Base-by-base conservation (phyloP, 768 basidiomycete species). In the Leucosporidium scottii region DNA sequence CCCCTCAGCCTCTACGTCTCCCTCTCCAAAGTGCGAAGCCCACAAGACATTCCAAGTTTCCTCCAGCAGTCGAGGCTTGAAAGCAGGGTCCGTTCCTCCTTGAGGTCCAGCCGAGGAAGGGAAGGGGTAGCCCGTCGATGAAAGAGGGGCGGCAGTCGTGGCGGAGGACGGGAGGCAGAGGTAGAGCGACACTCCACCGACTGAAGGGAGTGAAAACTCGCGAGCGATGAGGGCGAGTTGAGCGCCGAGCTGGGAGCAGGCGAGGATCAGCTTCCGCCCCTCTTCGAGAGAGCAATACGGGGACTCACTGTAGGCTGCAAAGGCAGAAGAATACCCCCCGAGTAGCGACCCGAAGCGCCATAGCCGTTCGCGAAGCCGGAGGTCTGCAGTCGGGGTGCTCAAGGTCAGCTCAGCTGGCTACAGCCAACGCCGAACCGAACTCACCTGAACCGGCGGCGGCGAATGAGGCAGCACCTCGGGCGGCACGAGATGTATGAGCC, bases 191-290 rank as follows among this genome's bases (percentile, higher is more conserved):
- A 91, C 75, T 28, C 90, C 90, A 13, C 83, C 76, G 27, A 83
- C 86, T 75, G 86, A 88, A 0, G 90, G 90, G 71, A 91, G 88
- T 74, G 84, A 87, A 79, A 86, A 91, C 76, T 91, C 89, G 59
- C 85, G 84, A 6, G 89, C 88, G 68, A 92, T 90, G 15, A 88
- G 87, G 34, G 83, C 82, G 44, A 91, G 79, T 77, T 92, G 90
- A 21, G 83, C 85, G 74, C 85, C 85, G 81, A 91, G 84, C 90
- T 91, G 62, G 31, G 31, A 34, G 20, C 34, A 18, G 56, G 12
- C 1, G 13, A 58, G 10, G 7, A 18, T 21, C 18, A 8, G 31
- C 9, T n/a, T 21, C 10, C 1, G 20, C 15, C 4, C 34, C 12
- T 27, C 3, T 30, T 21, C 3, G 21, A 39, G 17, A 4, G 25